Percentiles rank a stretch among this genome's conserved stretches.
phyloP scores from a whole-genome alignment of 1,284 basidiomycete genomes.

The Athelia sp. region DNA sequence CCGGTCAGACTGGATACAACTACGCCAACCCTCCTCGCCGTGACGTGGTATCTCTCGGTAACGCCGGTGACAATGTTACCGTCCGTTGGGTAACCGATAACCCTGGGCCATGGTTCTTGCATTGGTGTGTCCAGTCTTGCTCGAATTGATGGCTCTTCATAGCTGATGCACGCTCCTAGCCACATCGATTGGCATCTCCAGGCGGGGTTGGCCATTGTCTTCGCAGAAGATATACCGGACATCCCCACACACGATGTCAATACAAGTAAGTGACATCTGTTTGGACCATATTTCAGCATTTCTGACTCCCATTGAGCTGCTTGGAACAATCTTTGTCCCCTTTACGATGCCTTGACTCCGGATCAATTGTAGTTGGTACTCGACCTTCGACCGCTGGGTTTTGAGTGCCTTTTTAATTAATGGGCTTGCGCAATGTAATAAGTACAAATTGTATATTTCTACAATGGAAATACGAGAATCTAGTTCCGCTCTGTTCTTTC shows the following conservation, averaged over 20 bases:
- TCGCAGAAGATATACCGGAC: conserved; percentile 29
- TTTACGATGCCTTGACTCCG: conserved; percentile 13
- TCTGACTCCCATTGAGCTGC: conserved; percentile 12
- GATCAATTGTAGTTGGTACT: too few species aligned
- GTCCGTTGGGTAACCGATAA: conserved; percentile 39
- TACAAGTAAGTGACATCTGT: conserved; percentile 17
- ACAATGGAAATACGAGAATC: too few species aligned
- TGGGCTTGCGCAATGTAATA: too few species aligned
- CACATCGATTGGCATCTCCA: conserved; percentile 43
- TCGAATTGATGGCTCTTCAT: background rate
- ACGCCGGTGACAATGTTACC: conserved; percentile 22
- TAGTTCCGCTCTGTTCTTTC: too few species aligned
- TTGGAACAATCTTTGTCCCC: conserved; percentile 30
- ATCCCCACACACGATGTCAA: conserved; percentile 12
- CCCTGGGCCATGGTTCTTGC: conserved; percentile 43
- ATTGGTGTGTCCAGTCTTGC: conserved; percentile 25
- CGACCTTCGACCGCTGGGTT: too few species aligned
- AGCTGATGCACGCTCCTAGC: conserved; percentile 13
- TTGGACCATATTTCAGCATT: background rate
- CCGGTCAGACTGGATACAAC: conserved; percentile 26
- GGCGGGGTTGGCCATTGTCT: conserved; percentile 33
- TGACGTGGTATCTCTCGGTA: conserved; percentile 31
- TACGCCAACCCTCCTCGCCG: conserved; percentile 30
- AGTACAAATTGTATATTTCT: too few species aligned
- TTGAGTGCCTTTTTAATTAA: too few species aligned